Conservation (phyloP, 1,139 yeast genomes). For the Diutina catenulata region DNA sequence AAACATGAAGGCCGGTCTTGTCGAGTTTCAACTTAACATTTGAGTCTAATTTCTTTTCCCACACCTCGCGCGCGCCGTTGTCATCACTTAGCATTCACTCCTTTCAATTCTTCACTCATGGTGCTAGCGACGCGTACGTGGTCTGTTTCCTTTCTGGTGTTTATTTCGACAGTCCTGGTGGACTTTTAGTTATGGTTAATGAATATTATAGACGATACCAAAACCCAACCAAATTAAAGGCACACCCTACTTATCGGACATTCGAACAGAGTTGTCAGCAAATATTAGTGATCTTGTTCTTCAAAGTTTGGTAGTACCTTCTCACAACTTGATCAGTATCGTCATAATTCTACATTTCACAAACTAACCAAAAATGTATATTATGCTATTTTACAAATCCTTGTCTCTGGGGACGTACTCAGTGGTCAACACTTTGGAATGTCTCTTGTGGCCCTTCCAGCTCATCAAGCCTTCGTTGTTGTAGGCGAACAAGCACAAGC, state of each 20-base stretch:
- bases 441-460: slow-evolving; percentile 26
- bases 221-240: no score
- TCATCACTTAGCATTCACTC: slow-evolving; percentile 3
- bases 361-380: no score
- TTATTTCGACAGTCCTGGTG: not conserved
- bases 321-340: no score
- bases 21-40: slow-evolving; percentile 4
- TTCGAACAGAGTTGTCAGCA: no score
- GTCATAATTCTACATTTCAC: no score
- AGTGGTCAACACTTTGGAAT: slow-evolving; percentile 21
- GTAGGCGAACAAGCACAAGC: slow-evolving; percentile 26
- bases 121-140: not conserved
- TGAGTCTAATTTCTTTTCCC: not conserved
- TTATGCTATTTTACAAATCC: slow-evolving; percentile 34
- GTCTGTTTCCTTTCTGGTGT: not conserved
- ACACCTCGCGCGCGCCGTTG: not conserved
- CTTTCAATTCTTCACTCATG: slow-evolving; percentile 4
- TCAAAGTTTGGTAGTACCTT: no score
- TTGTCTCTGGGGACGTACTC: slow-evolving; percentile 35
- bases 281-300: no score
- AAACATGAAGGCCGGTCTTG: slow-evolving; percentile 5
- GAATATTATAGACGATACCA: not conserved
- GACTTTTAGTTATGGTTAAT: no score
- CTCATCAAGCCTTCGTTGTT: slow-evolving; percentile 24
- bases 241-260: no score